Evolutionary conservation across 805 yeast genomes (phyloP), one percentile per base, ranked within the genome.

Genomic region (Wickerhamiella galacta): DNA sequence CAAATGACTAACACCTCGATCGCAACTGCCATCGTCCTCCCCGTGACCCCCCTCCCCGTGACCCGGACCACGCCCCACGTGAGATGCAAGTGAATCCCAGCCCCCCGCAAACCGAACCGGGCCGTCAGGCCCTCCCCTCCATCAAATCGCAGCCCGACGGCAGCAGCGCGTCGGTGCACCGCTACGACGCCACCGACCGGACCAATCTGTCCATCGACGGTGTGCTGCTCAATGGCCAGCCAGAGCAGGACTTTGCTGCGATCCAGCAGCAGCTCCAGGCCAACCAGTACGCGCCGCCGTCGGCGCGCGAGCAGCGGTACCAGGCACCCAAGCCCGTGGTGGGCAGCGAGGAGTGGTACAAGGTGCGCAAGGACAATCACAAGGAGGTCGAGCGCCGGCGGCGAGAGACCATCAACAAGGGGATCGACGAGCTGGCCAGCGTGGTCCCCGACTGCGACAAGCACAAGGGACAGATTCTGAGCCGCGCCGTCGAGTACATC

Each of bases 401-500:
- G 5, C 44, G 51, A 16, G 51, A 47, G 30, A 46, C 40, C 39
- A 56, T 41, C 68, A 61, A 43, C 33, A 48, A 52, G 22, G 55
- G 52, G 16, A 48, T 48, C 29, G 53, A 46, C 28, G 54, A 51
- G 28, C 43, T 48, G 22, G 72, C 75, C 3, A 72, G 65, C 25
- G 73, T 68, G 4, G 49, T 47, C 18, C 51, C 50, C 16, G 50
- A 46, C 31, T 47, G 50, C 34, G 51, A 47, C 41, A 45, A 46
- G 31, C 87, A 87, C 56, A 90, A 90, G 63, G 78, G 95, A 12
- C 87, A 82, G 52, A 80, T 87, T 38, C 64, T 90, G 44, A 74
- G 72, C 48, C 68, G 87, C 38, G 93, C 94, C 3, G 87, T 81
- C 21, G 95, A 85, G 51, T 82, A 78, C 50, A 90, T 90, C 53